Conservation (phyloP, 163 green algal genomes). For the Chloromonas sp. region DNA sequence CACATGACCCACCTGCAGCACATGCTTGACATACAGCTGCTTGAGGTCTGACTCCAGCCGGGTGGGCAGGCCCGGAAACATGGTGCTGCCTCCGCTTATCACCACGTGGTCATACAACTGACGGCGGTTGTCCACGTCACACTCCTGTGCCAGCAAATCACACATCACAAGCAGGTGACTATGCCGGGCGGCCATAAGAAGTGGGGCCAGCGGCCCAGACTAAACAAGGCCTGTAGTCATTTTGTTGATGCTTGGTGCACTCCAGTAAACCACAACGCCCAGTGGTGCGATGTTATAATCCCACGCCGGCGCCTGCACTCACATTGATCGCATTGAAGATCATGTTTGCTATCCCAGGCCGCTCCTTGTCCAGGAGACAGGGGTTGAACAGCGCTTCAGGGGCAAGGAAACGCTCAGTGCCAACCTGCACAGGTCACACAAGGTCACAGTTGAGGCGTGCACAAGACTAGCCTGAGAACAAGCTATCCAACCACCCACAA, state of each 20-base stretch:
- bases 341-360: constrained; percentile 56
- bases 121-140: constrained; percentile 73
- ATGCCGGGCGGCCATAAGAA: too few relatives aligned
- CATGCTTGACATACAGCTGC: constrained; percentile 36
- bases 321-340: constrained; percentile 68
- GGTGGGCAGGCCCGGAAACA: constrained; percentile 61
- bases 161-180: too few relatives aligned
- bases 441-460: too few relatives aligned
- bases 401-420: constrained; percentile 71
- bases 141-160: constrained; percentile 43
- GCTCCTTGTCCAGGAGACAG: constrained; percentile 59
- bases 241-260: too few relatives aligned
- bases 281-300: too few relatives aligned
- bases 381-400: constrained; percentile 68
- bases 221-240: too few relatives aligned
- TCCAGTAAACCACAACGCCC: too few relatives aligned
- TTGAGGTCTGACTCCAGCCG: constrained; percentile 65
- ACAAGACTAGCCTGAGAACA: too few relatives aligned
- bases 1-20: constrained; percentile 28
- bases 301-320: not conserved
- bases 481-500: too few relatives aligned
- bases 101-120: constrained; percentile 72
- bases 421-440: constrained; percentile 32
- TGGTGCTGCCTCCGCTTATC: constrained; percentile 66
- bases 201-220: too few relatives aligned